Conservation (phyloP, 306 rosid genomes). For the Senna siamea region DNA sequence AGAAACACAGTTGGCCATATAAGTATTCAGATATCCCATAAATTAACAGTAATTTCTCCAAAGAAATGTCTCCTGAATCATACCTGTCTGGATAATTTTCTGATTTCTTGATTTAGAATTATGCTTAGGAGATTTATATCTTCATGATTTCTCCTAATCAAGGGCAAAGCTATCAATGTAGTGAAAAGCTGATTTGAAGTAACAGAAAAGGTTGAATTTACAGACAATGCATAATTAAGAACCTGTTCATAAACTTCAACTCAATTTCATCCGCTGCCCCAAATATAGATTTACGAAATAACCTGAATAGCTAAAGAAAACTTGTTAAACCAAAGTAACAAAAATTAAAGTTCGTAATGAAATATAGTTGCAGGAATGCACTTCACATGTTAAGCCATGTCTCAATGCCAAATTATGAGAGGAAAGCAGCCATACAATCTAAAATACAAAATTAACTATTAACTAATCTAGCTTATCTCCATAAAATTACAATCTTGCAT, state of each 20-base stretch:
- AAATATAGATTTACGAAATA: conserved; percentile 89
- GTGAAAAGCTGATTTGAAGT: conserved; percentile 22
- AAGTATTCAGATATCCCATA: background rate
- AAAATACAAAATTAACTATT: background rate
- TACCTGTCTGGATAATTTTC: conserved; percentile 89
- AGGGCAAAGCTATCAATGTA: conserved; percentile 18
- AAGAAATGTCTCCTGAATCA: conserved; percentile 34
- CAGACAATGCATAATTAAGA: conserved; percentile 37
- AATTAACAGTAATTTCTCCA: conserved; percentile 28
- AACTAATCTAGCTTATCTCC: background rate
- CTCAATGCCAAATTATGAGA: conserved; percentile 9
- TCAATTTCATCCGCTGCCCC: conserved; percentile 95
- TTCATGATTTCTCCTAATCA: conserved; percentile 83
- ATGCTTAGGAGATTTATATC: conserved; percentile 75
- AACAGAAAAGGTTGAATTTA: conserved; percentile 23
- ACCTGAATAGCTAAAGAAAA: conserved; percentile 57
- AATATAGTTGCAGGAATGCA: conserved; percentile 16
- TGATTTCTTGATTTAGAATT: conserved; percentile 91
- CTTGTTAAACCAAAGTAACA: conserved; percentile 19
- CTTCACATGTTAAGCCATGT: background rate
- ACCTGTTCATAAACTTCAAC: conserved; percentile 97
- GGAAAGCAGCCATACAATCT: background rate
- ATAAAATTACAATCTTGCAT: conserved; percentile 8
- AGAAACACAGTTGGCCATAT: background rate
- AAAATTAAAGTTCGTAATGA: conserved; percentile 24